Evolutionary conservation across 129 eudicot genomes (phyloP).

Genomic region (Helianthus tuberosus): DNA sequence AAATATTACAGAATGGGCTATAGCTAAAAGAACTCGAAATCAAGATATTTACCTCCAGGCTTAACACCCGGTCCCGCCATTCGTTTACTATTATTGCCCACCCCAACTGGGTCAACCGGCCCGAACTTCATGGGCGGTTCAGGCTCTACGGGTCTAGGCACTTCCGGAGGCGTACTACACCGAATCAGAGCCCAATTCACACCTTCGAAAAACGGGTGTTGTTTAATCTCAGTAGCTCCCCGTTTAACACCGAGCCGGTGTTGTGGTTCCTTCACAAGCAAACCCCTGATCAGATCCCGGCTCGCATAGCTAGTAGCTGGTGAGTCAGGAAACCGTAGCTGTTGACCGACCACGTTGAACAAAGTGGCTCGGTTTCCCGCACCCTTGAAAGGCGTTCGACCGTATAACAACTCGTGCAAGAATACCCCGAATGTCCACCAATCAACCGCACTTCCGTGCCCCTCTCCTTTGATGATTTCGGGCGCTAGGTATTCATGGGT

Average conservation of each 20-base stretch:
- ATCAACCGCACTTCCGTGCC: constrained; percentile 89
- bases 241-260: constrained; percentile 75
- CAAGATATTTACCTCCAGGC: constrained; percentile 80
- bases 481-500: constrained; percentile 91
- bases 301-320: constrained; percentile 75
- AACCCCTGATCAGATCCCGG: constrained; percentile 69
- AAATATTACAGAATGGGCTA: constrained; percentile 19
- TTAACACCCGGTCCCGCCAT: constrained; percentile 58
- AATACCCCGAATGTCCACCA: constrained; percentile 96
- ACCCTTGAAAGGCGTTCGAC: constrained; percentile 86
- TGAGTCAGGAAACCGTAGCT: constrained; percentile 69
- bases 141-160: constrained; percentile 62
- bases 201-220: constrained; percentile 87
- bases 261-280: constrained; percentile 85
- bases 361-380: constrained; percentile 84
- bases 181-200: constrained; percentile 92
- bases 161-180: constrained; percentile 86
- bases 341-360: constrained; percentile 84
- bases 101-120: constrained; percentile 43
- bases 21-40: constrained; percentile 81
- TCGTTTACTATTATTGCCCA: constrained; percentile 56
- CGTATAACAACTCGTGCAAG: constrained; percentile 73
- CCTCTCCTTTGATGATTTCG: constrained; percentile 84
- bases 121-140: constrained; percentile 42
- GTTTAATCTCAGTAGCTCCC: constrained; percentile 89